These are phyloP conservation scores for Cercospora sesami DNA, from an alignment of 2,329 filamentous ascomycete species.

Conservation along the genomic window DNA sequence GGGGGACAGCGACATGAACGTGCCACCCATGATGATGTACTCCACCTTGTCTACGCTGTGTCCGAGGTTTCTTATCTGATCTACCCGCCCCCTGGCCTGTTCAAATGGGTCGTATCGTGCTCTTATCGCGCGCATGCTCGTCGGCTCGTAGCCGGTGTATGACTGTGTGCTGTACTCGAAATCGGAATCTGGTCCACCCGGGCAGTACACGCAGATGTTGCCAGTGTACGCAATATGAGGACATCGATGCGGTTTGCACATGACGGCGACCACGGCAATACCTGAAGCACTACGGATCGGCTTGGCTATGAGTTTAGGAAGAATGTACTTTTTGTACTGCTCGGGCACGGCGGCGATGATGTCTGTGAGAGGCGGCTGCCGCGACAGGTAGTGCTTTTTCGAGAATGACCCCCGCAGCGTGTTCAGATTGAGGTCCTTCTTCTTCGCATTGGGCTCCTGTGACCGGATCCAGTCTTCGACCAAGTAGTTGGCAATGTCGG, in stretches of 20 bases:
- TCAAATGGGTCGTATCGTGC: slow-evolving; percentile 97
- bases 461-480: slow-evolving; percentile 91
- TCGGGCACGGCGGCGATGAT: slow-evolving; percentile 99
- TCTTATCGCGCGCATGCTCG: slow-evolving; percentile 96
- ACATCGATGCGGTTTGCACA: slow-evolving; percentile 98
- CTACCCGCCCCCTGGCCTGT: slow-evolving; percentile 90
- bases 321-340: slow-evolving; percentile 98
- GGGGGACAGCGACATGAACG: slow-evolving; percentile 93
- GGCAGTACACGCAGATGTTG: slow-evolving; percentile 98
- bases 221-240: slow-evolving; percentile 98
- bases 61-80: slow-evolving; percentile 92
- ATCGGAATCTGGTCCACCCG: slow-evolving; percentile 94
- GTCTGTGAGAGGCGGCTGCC: slow-evolving; percentile 86
- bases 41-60: slow-evolving; percentile 99
- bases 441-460: slow-evolving; percentile 68
- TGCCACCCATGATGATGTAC: slow-evolving; percentile 99
- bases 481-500: slow-evolving; percentile 88
- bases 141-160: slow-evolving; percentile 97
- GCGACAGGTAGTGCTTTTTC: slow-evolving; percentile 87
- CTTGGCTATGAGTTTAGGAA: slow-evolving; percentile 94
- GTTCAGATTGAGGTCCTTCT: slow-evolving; percentile 91
- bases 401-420: slow-evolving; percentile 79
- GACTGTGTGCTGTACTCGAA: slow-evolving; percentile 99
- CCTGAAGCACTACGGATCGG: slow-evolving; percentile 94
- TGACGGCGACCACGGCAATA: slow-evolving; percentile 96